Base-by-base conservation (phyloP, 208 protist species). In the Porcisia deanei region DNA sequence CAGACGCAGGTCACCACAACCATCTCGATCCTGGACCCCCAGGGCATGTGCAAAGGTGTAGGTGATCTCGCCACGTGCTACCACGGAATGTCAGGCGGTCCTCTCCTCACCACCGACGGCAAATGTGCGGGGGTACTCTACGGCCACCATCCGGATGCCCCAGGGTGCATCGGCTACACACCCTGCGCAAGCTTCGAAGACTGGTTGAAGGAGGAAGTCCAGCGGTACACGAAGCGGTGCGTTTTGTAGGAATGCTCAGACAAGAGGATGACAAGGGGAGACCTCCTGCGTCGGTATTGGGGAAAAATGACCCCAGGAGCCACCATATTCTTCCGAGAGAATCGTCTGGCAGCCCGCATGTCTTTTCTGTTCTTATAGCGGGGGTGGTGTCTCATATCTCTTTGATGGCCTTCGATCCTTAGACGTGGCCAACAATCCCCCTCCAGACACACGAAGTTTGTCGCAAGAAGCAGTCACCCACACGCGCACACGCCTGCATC, bases 41-140 rank as follows among this genome's bases (percentile, higher is more conserved):
- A 53, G 16, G 91, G 91, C n/a, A 87, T 91, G 81, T 92, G 91
- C 72, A 82, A 80, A 9, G 82, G 84, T 45, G 57, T 73, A 0
- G 73, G 75, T 3, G 79, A 83, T 37, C 47, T 64, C 22, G 82
- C 76, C 7, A 55, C 64, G 57, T 96, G 91, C 78, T 94, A 85
- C 63, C 89, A 96, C 72, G 91, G 91, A 14, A 96, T 96, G 91
- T 96, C 91, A 0, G 91, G 91, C 14, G 85, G 84, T 8, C 89
- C 91, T 5, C 64, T 94, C 4, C 39, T 94, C 25, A 81, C 85
- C 53, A 73, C 75, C 7, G 22, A 69, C 1, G 71, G 81, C 39
- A 66, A 70, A 58, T 93, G 91, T 63, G 87, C 77, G 25, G 88
- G 91, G 12, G 79, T 95, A 37, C 71, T 95, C n/a, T 93, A 93